Evolutionary conservation across 192 early-diverging fungal genomes (phyloP).

Genomic region (Radiomyces spectabilis): DNA sequence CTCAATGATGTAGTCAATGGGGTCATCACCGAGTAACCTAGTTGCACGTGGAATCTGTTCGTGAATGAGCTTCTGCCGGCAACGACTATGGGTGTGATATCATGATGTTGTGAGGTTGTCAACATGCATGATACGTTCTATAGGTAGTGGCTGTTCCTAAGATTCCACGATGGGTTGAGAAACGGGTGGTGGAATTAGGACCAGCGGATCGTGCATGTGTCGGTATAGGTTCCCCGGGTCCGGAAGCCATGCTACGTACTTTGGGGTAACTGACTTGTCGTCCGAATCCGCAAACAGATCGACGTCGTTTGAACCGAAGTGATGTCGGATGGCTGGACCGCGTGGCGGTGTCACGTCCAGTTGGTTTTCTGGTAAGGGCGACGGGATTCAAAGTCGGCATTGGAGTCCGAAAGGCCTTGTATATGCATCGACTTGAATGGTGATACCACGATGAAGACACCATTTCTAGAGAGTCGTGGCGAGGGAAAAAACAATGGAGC

Average conservation of each 20-base stretch:
- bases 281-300: conserved; percentile 22
- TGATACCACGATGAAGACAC: too few relatives aligned
- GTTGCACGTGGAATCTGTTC: conserved; percentile 13
- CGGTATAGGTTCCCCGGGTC: conserved; percentile 3
- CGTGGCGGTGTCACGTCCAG: conserved; percentile 2
- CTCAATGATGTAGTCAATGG: too few relatives aligned
- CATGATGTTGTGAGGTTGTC: too few relatives aligned
- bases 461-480: too few relatives aligned
- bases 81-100: too few relatives aligned
- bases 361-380: conserved; percentile 4
- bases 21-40: conserved; percentile 2
- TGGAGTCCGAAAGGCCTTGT: background rate
- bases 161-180: conserved; percentile 25
- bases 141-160: too few relatives aligned
- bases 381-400: conserved; percentile 19
- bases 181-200: conserved; percentile 5
- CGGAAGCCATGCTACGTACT: conserved; percentile 20
- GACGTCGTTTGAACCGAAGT: conserved; percentile 10
- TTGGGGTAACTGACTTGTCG: too few relatives aligned
- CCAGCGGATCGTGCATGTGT: conserved; percentile 15
- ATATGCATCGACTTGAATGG: too few relatives aligned
- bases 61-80: conserved; percentile 2
- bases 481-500: too few relatives aligned
- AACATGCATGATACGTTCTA: too few relatives aligned
- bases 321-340: conserved; percentile 7